A percentile compares a stretch with the other conserved stretches of the same genome.
phyloP scores from a whole-genome alignment of 768 basidiomycete species.

The Saitozyma podzolica region DNA sequence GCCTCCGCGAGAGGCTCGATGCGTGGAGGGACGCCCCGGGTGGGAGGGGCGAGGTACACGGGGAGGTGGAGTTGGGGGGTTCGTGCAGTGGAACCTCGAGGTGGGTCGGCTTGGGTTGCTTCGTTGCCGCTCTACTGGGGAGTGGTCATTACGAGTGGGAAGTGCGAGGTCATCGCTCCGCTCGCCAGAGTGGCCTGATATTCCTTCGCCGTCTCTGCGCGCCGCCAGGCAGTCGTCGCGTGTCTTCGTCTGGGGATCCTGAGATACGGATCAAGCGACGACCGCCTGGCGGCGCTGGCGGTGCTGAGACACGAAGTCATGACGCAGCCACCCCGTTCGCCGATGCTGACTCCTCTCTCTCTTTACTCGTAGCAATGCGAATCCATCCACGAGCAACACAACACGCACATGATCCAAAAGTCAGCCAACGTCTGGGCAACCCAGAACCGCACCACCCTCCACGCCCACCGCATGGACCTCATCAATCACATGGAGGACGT shows the following conservation, averaged over 20 bases:
- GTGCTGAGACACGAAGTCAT: background rate
- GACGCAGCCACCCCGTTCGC: background rate
- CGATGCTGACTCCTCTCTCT: constrained; percentile 3
- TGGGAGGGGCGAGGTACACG: constrained; percentile 42
- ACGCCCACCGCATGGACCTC: constrained; percentile 39
- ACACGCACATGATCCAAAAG: constrained; percentile 46
- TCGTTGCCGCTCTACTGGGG: background rate
- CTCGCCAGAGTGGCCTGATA: too few relatives aligned
- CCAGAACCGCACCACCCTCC: constrained; percentile 42
- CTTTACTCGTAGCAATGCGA: constrained; percentile 35
- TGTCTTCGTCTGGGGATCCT: too few relatives aligned
- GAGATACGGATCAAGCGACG: too few relatives aligned
- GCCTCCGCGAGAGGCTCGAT: constrained; percentile 49
- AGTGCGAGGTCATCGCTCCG: too few relatives aligned
- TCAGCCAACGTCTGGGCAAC: constrained; percentile 45
- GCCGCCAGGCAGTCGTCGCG: too few relatives aligned
- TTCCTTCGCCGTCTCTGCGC: too few relatives aligned
- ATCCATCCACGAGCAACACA: constrained; percentile 43
- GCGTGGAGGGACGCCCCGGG: constrained; percentile 53
- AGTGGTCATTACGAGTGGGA: too few relatives aligned
- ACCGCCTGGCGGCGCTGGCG: too few relatives aligned
- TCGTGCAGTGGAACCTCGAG: constrained; percentile 51
- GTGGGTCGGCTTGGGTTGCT: constrained; percentile 20
- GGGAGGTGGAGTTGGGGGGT: constrained; percentile 50
- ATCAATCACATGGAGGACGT: constrained; percentile 46